Evolutionary conservation across 352 stramenopile genomes (phyloP).

Genomic region (Globisporangium emineosum): DNA sequence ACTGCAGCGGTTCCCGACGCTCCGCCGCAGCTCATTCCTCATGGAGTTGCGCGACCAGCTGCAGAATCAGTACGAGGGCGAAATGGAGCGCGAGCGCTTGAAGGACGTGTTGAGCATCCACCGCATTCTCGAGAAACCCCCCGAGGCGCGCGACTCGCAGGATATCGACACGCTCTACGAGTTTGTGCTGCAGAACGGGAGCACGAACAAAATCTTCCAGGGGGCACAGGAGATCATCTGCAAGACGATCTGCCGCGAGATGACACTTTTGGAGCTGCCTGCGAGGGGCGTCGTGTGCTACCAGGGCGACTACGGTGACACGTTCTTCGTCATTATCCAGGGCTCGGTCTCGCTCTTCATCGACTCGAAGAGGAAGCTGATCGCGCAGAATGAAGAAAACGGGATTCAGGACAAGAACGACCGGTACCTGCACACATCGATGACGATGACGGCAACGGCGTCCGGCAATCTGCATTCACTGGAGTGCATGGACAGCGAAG

Average conservation of each 20-base stretch:
- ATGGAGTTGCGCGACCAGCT: conserved; percentile 63
- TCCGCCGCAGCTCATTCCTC: conserved; percentile 42
- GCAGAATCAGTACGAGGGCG: conserved; percentile 33
- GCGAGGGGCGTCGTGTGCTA: conserved; percentile 67
- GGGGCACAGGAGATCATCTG: conserved; percentile 84
- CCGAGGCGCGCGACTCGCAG: conserved; percentile 37
- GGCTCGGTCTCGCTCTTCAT: conserved; percentile 78
- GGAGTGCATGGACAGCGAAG: conserved; percentile 9
- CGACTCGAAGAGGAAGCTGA: conserved; percentile 48
- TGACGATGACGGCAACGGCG: background rate
- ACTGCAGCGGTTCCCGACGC: conserved; percentile 31
- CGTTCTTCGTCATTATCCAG: conserved; percentile 77
- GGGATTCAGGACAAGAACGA: conserved; percentile 23
- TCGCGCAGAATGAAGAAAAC: conserved; percentile 9
- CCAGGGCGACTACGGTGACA: conserved; percentile 81
- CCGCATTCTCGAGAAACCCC: conserved; percentile 42
- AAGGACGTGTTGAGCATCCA: conserved; percentile 53
- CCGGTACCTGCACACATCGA: conserved; percentile 9
- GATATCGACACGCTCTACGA: conserved; percentile 82
- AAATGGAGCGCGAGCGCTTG: conserved; percentile 40
- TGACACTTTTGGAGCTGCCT: conserved; percentile 73
- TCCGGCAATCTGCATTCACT: background rate
- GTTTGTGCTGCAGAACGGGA: conserved; percentile 78
- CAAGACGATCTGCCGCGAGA: conserved; percentile 86
- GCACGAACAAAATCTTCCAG: conserved; percentile 79